These are phyloP conservation scores for Penicillium atrosanguineum DNA, from an alignment of 495 filamentous ascomycete species.

Conservation along the genomic window DNA sequence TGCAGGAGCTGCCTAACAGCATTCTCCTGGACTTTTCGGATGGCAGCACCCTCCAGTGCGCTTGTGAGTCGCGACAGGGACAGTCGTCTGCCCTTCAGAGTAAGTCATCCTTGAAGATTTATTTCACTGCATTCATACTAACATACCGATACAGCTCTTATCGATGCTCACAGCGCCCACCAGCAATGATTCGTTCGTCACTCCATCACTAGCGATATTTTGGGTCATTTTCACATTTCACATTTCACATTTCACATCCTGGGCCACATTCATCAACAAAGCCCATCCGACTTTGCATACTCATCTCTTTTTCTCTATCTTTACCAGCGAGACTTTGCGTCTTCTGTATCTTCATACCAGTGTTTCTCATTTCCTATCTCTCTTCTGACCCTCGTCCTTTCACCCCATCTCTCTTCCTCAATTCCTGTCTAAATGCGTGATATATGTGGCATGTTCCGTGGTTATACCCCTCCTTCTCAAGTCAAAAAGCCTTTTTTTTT, in stretches of 20 bases:
- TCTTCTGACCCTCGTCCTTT: slow-evolving; percentile 6
- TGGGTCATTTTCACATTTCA: slow-evolving; percentile 1
- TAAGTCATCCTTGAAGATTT: slow-evolving; percentile 40
- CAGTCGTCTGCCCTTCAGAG: slow-evolving; percentile 65
- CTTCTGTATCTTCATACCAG: neutral
- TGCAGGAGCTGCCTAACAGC: slow-evolving; percentile 84
- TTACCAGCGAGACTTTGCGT: slow-evolving; percentile 5
- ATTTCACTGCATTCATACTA: slow-evolving; percentile 1
- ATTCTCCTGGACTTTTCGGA: slow-evolving; percentile 81
- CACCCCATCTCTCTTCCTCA: slow-evolving; percentile 6
- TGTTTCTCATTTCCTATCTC: slow-evolving; percentile 9
- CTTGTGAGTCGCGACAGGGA: slow-evolving; percentile 75
- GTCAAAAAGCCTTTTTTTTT: slow-evolving; percentile 22
- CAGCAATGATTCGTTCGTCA: slow-evolving; percentile 15
- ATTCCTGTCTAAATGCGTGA: slow-evolving; percentile 18
- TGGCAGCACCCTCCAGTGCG: slow-evolving; percentile 80
- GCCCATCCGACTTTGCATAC: slow-evolving; percentile 1
- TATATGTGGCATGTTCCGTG: slow-evolving; percentile 33
- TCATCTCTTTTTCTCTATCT: neutral
- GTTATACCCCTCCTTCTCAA: slow-evolving; percentile 25
- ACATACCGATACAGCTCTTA: slow-evolving; percentile 16
- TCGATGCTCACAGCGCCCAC: slow-evolving; percentile 28
- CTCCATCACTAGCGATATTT: slow-evolving; percentile 1
- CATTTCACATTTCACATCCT: neutral
- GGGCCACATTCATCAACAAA: slow-evolving; percentile 7